Percentiles rank a stretch among this genome's conserved stretches.
phyloP scores from a whole-genome alignment of 495 filamentous ascomycete genomes.

The Rhypophila decipiens region DNA sequence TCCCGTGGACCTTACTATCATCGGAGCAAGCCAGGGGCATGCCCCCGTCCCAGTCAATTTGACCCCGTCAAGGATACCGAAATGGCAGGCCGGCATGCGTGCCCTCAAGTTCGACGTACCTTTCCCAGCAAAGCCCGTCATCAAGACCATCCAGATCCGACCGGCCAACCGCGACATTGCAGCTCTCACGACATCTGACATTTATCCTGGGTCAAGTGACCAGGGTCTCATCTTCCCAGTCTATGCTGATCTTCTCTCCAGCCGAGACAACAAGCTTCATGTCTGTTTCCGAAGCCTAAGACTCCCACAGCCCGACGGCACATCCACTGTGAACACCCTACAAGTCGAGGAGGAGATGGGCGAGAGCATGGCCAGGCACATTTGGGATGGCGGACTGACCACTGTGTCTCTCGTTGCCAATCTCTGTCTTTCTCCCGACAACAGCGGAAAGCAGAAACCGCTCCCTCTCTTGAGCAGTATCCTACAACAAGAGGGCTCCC shows the following conservation, averaged over 20 bases:
- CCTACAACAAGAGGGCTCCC: slow-evolving; percentile 3
- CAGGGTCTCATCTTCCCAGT: slow-evolving; percentile 32
- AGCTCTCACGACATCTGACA: slow-evolving; percentile 23
- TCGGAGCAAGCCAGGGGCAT: slow-evolving; percentile 26
- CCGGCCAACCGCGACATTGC: slow-evolving; percentile 23
- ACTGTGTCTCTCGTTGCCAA: slow-evolving; percentile 33
- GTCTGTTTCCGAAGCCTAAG: slow-evolving; percentile 33
- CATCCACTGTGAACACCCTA: slow-evolving; percentile 6
- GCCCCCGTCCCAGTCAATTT: slow-evolving; percentile 32
- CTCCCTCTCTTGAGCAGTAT: slow-evolving; percentile 13
- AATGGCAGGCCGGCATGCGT: slow-evolving; percentile 35
- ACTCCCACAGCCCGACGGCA: slow-evolving; percentile 22
- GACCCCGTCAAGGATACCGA: slow-evolving; percentile 8
- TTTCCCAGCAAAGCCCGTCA: slow-evolving; percentile 16
- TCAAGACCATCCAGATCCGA: slow-evolving; percentile 31
- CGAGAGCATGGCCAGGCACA: slow-evolving; percentile 89
- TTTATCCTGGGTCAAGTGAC: slow-evolving; percentile 11
- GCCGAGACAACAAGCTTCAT: slow-evolving; percentile 1
- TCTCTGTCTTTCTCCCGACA: slow-evolving; percentile 12
- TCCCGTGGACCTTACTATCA: slow-evolving; percentile 48
- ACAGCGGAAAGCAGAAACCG: background rate
- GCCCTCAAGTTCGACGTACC: slow-evolving; percentile 34
- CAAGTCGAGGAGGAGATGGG: slow-evolving; percentile 83
- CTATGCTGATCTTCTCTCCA: slow-evolving; percentile 24
- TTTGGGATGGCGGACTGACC: slow-evolving; percentile 64